Conservation (phyloP, 23 red algal genomes). For the Gracilariopsis chorda region DNA sequence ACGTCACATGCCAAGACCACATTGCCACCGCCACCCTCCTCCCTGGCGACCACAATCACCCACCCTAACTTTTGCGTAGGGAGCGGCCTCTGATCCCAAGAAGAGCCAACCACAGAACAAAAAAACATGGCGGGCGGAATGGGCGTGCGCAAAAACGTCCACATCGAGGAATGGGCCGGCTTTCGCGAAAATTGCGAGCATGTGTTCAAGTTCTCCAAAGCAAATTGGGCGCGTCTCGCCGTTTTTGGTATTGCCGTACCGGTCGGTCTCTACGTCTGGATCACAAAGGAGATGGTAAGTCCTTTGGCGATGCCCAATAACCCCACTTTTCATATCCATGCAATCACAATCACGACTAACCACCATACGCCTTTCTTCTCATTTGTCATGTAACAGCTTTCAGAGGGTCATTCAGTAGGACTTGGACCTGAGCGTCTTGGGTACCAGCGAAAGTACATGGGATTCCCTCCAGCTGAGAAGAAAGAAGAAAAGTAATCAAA, state of each 20-base stretch:
- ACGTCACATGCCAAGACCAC: no score
- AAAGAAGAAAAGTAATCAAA: no score
- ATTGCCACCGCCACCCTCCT: no score
- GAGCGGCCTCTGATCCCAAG: no score
- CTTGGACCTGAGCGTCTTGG: neutral
- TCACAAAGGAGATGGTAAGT: constrained; percentile 61
- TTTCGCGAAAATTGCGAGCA: constrained; percentile 75
- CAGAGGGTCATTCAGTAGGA: neutral
- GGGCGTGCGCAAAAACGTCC: constrained; percentile 66
- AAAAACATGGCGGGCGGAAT: constrained; percentile 58
- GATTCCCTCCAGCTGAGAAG: neutral
- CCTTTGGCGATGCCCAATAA: neutral
- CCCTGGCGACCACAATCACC: no score
- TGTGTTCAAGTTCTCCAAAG: constrained; percentile 41
- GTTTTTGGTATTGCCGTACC: constrained; percentile 69
- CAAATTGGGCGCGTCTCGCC: constrained; percentile 49
- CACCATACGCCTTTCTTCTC: no score
- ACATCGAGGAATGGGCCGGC: constrained; percentile 75
- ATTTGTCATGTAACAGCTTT: neutral
- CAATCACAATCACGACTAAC: neutral
- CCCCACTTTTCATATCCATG: neutral
- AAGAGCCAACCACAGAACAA: no score
- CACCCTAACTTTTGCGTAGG: no score
- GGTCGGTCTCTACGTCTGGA: constrained; percentile 10
- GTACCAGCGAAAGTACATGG: neutral